phyloP scores from a whole-genome alignment of 371 early-diverging fungal genomes.

The Zopfochytrium polystomum region DNA sequence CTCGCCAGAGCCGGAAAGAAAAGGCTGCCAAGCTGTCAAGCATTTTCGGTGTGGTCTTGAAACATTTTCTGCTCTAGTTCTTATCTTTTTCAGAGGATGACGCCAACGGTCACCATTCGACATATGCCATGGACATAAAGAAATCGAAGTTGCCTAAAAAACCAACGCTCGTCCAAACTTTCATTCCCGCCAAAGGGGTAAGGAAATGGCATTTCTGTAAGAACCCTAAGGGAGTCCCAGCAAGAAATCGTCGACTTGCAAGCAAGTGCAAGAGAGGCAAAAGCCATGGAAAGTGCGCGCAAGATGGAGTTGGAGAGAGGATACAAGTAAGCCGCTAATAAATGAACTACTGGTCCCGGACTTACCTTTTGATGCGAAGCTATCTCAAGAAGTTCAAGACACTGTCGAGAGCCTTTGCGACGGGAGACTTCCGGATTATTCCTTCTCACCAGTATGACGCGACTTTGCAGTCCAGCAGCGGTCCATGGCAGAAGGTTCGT shows the following conservation, averaged over 20 bases:
- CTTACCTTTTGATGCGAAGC: constrained; percentile 15
- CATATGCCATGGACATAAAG: too few relatives aligned
- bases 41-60: constrained; percentile 1
- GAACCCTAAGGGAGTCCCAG: not conserved
- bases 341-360: not conserved
- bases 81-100: not conserved
- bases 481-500: constrained; percentile 46
- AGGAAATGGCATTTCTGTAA: not conserved
- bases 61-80: not conserved
- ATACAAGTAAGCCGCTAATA: constrained; percentile 31
- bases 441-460: constrained; percentile 27
- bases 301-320: constrained; percentile 49
- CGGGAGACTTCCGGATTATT: constrained; percentile 47
- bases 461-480: constrained; percentile 24
- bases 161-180: constrained; percentile 2
- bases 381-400: constrained; percentile 55
- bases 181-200: constrained; percentile 39
- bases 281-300: constrained; percentile 16
- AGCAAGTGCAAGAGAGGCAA: not conserved
- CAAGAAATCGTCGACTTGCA: not conserved
- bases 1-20: constrained; percentile 41
- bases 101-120: too few relatives aligned
- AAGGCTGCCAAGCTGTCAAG: constrained; percentile 30
- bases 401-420: constrained; percentile 50
- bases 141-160: too few relatives aligned